Evolutionary conservation across 129 eudicot genomes (phyloP).

Genomic region (Artemisia tridentata): DNA sequence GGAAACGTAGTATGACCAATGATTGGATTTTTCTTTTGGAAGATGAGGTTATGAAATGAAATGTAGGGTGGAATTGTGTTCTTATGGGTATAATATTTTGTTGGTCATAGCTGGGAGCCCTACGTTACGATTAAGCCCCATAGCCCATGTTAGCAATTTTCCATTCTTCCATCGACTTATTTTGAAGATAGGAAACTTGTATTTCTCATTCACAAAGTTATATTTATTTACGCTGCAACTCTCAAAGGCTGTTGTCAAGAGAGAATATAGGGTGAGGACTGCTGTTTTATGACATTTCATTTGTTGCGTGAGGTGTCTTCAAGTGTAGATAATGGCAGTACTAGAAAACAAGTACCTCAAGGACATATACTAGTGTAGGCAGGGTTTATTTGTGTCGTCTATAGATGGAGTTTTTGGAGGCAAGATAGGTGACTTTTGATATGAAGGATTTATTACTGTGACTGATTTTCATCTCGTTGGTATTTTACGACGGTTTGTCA

Average conservation of each 20-base stretch:
- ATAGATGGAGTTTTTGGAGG: conserved; percentile 21
- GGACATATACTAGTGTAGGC: conserved; percentile 17
- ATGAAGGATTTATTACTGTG: conserved; percentile 17
- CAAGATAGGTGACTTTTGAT: conserved; percentile 23
- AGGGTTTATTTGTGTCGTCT: conserved; percentile 19
- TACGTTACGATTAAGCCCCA: background rate
- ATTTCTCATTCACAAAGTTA: too few relatives aligned
- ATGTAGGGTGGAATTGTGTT: conserved; percentile 5
- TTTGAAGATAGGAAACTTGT: too few relatives aligned
- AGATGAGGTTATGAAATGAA: conserved; percentile 13
- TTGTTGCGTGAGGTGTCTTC: background rate
- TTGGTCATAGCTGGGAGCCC: conserved; percentile 15
- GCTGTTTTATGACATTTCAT: too few relatives aligned
- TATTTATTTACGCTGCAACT: too few relatives aligned
- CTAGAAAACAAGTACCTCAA: conserved; percentile 22
- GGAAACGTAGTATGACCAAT: conserved; percentile 11
- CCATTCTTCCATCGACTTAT: too few relatives aligned
- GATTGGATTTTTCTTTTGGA: conserved; percentile 17
- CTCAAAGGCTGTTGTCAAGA: too few relatives aligned
- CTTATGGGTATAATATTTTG: conserved; percentile 16
- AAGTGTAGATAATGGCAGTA: conserved; percentile 25
- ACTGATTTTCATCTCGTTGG: conserved; percentile 13
- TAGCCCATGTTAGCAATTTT: too few relatives aligned
- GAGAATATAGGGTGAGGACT: too few relatives aligned
- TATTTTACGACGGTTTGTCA: conserved; percentile 14